Conservation (phyloP, 768 basidiomycete species). For the Lactarius vividus region DNA sequence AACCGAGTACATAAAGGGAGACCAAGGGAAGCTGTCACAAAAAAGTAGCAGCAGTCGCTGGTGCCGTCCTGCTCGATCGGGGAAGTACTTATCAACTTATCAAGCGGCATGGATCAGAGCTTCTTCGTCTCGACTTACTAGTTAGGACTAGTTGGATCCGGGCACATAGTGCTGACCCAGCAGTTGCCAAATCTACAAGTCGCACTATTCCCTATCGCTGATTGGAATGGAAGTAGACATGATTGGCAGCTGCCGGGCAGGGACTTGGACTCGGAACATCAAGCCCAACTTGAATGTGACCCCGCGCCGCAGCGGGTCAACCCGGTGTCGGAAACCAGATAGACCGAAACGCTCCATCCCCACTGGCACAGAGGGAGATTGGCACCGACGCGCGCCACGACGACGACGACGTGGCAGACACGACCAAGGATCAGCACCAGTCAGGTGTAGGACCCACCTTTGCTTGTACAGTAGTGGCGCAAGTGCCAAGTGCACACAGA, state of each 20-base stretch:
- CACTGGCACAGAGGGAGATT: no score
- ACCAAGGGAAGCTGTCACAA: neutral
- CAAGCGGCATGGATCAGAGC: neutral
- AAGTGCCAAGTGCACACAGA: neutral
- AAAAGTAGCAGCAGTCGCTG: neutral
- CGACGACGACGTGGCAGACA: neutral
- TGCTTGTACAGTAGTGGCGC: neutral
- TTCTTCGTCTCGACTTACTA: neutral
- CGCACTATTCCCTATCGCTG: neutral
- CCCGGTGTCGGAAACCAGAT: neutral
- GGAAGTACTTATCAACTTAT: no score
- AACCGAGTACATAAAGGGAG: neutral
- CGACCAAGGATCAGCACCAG: neutral
- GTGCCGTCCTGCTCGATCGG: neutral
- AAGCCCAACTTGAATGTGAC: neutral
- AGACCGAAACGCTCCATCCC: neutral
- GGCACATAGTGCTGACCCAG: neutral
- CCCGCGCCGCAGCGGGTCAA: neutral
- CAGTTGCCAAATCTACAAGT: neutral
- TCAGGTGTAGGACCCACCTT: neutral
- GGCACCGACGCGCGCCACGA: neutral
- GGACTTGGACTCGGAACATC: neutral
- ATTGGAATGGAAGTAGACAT: neutral
- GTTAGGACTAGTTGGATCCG: neutral
- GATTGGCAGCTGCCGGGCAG: neutral